These are phyloP conservation scores for Theobroma cacao DNA, from an alignment of 345 rosid genomes.

Conservation along the genomic window DNA sequence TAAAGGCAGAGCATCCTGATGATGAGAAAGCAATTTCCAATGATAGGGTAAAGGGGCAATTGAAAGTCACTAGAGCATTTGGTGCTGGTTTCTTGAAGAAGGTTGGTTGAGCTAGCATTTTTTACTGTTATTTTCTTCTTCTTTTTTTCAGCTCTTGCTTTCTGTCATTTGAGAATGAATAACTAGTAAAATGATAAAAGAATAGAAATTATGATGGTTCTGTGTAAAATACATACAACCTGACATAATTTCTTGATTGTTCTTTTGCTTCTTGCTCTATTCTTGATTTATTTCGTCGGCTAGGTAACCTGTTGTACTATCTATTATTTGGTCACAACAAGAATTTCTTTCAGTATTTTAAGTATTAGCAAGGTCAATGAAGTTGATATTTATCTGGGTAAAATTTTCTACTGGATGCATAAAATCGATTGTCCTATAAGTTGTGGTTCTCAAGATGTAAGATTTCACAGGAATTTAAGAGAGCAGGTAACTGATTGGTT, in stretches of 20 bases:
- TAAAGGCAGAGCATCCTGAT: constrained; percentile 83
- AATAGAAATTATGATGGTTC: background rate
- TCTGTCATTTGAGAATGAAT: background rate
- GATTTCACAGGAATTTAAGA: background rate
- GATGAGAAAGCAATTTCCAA: constrained; percentile 76
- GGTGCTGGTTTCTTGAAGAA: constrained; percentile 95
- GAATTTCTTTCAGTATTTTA: constrained; percentile 1
- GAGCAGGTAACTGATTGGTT: background rate
- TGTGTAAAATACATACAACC: background rate
- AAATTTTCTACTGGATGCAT: background rate
- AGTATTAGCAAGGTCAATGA: background rate
- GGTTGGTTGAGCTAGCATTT: constrained; percentile 40
- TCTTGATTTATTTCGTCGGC: background rate
- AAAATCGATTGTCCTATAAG: background rate
- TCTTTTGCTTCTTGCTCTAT: background rate
- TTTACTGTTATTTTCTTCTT: background rate
- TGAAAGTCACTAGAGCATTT: constrained; percentile 92
- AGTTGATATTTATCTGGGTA: background rate
- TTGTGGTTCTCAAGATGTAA: background rate
- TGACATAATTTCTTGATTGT: background rate
- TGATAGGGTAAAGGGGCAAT: constrained; percentile 90
- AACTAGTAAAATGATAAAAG: background rate
- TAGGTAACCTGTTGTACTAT: background rate
- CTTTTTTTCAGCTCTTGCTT: background rate
- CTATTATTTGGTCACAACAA: background rate